A percentile compares a stretch with the other conserved stretches of the same genome.
These are phyloP conservation scores for Solanum ossicruentum DNA, from an alignment of 257 asterid genomes.

Conservation along the genomic window DNA sequence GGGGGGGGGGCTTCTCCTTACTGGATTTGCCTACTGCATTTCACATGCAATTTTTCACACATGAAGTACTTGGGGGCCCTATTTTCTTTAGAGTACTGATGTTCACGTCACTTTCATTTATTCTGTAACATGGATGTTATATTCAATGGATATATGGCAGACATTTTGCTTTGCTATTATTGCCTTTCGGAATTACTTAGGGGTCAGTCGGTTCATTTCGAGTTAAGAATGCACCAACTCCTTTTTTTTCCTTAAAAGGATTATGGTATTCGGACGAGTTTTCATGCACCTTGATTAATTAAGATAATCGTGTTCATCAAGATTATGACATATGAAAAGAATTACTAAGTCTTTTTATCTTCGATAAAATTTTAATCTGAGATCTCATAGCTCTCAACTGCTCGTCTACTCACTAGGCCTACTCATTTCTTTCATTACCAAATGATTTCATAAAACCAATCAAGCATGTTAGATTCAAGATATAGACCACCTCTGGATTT, in stretches of 20 bases:
- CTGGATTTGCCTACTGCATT: background rate
- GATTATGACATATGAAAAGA: no score
- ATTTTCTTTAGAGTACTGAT: background rate
- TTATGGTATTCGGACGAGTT: no score
- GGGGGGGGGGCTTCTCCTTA: background rate
- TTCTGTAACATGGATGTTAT: background rate
- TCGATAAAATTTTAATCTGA: no score
- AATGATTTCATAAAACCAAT: background rate
- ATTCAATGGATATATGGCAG: background rate
- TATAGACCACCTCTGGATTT: background rate
- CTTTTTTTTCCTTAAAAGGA: background rate
- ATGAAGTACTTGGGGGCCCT: background rate
- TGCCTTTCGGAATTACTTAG: background rate
- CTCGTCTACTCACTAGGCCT: no score
- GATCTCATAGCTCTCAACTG: no score
- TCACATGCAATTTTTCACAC: conserved; percentile 1
- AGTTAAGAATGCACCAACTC: background rate
- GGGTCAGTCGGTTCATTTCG: background rate
- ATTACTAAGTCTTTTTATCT: no score
- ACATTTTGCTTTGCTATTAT: background rate
- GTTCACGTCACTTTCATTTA: background rate
- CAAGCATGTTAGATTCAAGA: background rate
- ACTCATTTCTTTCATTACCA: background rate
- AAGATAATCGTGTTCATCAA: no score
- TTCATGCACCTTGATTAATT: no score